Evolutionary conservation across 2,329 filamentous ascomycete species (phyloP).

Genomic region (Colletotrichum chlorophyti): DNA sequence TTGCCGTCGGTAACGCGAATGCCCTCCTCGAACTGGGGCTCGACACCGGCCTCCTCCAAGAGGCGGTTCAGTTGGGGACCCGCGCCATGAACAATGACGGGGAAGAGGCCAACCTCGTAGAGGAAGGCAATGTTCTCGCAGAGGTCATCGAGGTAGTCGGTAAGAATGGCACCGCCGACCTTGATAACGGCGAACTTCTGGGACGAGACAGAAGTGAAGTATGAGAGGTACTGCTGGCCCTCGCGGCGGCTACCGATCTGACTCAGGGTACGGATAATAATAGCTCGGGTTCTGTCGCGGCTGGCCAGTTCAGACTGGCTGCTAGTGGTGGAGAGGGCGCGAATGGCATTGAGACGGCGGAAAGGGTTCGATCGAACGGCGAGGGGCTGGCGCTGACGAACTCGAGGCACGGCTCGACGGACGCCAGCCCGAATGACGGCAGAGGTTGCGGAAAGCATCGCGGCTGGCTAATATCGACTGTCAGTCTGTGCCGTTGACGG

Average conservation of each 20-base stretch:
- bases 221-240: constrained; percentile 95
- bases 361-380: constrained; percentile 34
- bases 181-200: constrained; percentile 99
- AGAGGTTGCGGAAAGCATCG: constrained; percentile 52
- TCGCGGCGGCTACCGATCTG: constrained; percentile 97
- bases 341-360: constrained; percentile 32
- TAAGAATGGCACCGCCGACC: constrained; percentile 94
- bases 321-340: constrained; percentile 39
- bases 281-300: constrained; percentile 73
- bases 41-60: constrained; percentile 87
- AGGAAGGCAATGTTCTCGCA: constrained; percentile 90
- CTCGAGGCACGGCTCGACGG: constrained; percentile 46
- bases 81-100: constrained; percentile 93
- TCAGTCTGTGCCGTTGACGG: background rate
- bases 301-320: constrained; percentile 40
- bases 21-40: constrained; percentile 95
- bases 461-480: no score
- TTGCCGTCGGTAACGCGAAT: constrained; percentile 96
- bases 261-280: constrained; percentile 88
- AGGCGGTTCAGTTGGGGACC: constrained; percentile 95
- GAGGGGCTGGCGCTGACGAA: constrained; percentile 29
- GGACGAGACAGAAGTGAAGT: constrained; percentile 95
- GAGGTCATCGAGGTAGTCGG: constrained; percentile 90
- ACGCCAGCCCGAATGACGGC: constrained; percentile 51
- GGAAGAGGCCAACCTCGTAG: constrained; percentile 92